Conservation (phyloP, 805 yeast species). For the Lipomyces spencermartinsiae region DNA sequence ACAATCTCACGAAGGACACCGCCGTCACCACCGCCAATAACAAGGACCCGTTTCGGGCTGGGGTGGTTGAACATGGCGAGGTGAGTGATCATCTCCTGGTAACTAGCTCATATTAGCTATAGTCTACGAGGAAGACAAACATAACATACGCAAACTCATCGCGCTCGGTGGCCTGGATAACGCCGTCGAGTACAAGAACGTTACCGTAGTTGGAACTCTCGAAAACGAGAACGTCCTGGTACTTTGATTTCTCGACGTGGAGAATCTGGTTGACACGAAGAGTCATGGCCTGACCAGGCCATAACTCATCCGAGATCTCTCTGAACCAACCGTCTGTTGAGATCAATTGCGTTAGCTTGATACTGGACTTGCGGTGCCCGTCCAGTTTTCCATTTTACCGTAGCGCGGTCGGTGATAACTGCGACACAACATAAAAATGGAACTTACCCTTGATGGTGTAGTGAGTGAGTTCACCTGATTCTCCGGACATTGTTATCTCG, state of each 20-base stretch:
- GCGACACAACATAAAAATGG: not conserved
- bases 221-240: conserved; percentile 93
- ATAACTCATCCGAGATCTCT: conserved; percentile 92
- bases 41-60: conserved; percentile 90
- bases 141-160: conserved; percentile 79
- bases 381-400: not conserved
- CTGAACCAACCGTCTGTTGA: conserved; percentile 89
- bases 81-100: conserved; percentile 98
- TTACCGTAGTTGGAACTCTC: conserved; percentile 94
- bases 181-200: conserved; percentile 92
- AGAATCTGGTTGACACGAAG: conserved; percentile 84
- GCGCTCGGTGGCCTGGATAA: conserved; percentile 94
- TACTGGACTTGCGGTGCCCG: not conserved
- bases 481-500: conserved; percentile 2
- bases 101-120: conserved; percentile 43
- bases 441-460: conserved; percentile 40
- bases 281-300: conserved; percentile 99
- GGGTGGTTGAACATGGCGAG: conserved; percentile 92
- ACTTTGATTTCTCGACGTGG: conserved; percentile 83
- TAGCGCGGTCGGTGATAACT: not conserved
- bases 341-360: conserved; percentile 7
- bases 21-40: conserved; percentile 99
- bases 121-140: not conserved
- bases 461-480: conserved; percentile 40
- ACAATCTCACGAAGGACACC: conserved; percentile 95